phyloP scores from a whole-genome alignment of 2,329 filamentous ascomycete species.

The Cercospora berteroae region DNA sequence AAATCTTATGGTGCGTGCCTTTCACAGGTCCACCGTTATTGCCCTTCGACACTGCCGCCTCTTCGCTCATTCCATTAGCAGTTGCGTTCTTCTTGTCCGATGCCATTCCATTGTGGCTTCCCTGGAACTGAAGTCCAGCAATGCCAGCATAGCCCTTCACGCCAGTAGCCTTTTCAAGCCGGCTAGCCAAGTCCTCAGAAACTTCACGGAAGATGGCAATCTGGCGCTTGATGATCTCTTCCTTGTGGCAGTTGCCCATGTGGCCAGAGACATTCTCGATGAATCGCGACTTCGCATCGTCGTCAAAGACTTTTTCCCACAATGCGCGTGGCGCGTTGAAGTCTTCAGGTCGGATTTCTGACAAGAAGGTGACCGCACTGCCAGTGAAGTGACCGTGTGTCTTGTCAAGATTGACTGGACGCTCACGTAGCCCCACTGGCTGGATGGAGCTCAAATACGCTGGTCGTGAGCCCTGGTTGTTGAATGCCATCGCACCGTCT shows the following conservation, averaged over 20 bases:
- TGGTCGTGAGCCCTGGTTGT: constrained; percentile 61
- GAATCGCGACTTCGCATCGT: constrained; percentile 57
- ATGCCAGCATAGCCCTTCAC: constrained; percentile 61
- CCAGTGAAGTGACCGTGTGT: constrained; percentile 52
- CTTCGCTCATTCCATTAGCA: constrained; percentile 52
- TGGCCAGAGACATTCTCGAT: constrained; percentile 61
- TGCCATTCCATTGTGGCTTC: constrained; percentile 61
- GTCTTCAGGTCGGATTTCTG: constrained; percentile 54
- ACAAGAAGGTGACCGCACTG: constrained; percentile 51
- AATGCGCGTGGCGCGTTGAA: constrained; percentile 57
- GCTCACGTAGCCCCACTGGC: constrained; percentile 50
- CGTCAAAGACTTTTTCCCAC: constrained; percentile 63
- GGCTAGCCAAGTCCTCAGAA: constrained; percentile 55
- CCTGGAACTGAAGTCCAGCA: constrained; percentile 56
- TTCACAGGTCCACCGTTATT: constrained; percentile 25
- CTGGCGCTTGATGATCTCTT: constrained; percentile 63
- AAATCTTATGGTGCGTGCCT: constrained; percentile 21
- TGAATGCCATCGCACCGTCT: constrained; percentile 68
- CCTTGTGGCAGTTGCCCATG: constrained; percentile 57
- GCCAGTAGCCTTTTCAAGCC: constrained; percentile 62
- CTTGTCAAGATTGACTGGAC: constrained; percentile 50
- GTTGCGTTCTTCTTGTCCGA: constrained; percentile 46
- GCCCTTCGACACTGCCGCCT: constrained; percentile 13
- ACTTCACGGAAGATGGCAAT: constrained; percentile 66
- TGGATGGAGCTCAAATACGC: constrained; percentile 57